A percentile compares a stretch with the other conserved stretches of the same genome.
These are phyloP conservation scores for Metschnikowia noctiluminum DNA, from an alignment of 805 yeast genomes.

Conservation along the genomic window DNA sequence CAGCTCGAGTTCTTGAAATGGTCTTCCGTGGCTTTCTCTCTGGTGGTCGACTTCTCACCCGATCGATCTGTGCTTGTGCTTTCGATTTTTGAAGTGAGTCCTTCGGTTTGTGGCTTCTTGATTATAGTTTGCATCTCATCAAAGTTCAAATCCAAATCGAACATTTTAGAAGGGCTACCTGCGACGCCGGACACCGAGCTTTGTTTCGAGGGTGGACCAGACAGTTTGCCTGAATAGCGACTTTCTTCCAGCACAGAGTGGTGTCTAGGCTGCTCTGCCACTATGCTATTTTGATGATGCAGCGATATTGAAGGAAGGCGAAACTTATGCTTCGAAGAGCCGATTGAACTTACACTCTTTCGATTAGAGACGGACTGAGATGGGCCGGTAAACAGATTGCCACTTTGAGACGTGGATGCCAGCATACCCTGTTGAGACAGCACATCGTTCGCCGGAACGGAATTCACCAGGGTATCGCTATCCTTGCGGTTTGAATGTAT, in stretches of 20 bases:
- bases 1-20: conserved; percentile 23
- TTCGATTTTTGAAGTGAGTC: not conserved
- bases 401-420: conserved; percentile 2
- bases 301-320: conserved; percentile 34
- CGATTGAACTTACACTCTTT: conserved; percentile 12
- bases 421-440: not conserved
- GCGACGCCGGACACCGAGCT: conserved; percentile 15
- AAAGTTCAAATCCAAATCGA: conserved; percentile 46
- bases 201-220: conserved; percentile 10
- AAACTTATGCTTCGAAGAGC: conserved; percentile 32
- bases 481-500: conserved; percentile 36
- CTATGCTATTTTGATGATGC: conserved; percentile 24
- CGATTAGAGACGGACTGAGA: conserved; percentile 3
- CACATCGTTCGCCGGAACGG: conserved; percentile 4
- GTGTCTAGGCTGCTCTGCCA: conserved; percentile 6
- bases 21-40: conserved; percentile 11
- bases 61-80: not conserved
- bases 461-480: conserved; percentile 18
- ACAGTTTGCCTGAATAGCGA: conserved; percentile 12
- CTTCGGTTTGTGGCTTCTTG: conserved; percentile 19
- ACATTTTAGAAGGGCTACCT: conserved; percentile 17
- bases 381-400: not conserved
- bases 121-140: conserved; percentile 53
- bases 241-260: conserved; percentile 15
- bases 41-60: not conserved